Evolutionary conservation across 805 yeast genomes (phyloP).

Genomic region (Lipomyces mesembrius): DNA sequence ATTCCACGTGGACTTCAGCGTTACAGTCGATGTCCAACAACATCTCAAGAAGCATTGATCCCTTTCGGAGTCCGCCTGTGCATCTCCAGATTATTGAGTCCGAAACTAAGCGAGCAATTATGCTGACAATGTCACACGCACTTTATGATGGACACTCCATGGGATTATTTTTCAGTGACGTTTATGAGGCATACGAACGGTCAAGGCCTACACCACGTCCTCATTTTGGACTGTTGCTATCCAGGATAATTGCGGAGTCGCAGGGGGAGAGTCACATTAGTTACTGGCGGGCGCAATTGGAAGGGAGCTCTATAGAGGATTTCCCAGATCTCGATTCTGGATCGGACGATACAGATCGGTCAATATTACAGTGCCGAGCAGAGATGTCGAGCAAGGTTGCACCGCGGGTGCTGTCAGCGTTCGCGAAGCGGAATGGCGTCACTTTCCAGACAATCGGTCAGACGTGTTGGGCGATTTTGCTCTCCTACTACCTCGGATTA

Average conservation of each 20-base stretch:
- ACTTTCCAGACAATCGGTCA: constrained; percentile 34
- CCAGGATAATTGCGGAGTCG: constrained; percentile 11
- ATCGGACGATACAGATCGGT: neutral
- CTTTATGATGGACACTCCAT: constrained; percentile 36
- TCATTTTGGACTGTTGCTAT: constrained; percentile 14
- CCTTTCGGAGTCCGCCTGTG: constrained; percentile 19
- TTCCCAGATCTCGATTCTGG: constrained; percentile 9
- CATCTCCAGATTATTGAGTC: constrained; percentile 6
- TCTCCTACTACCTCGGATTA: constrained; percentile 24
- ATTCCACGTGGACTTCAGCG: neutral
- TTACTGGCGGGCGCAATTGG: constrained; percentile 15
- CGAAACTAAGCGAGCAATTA: constrained; percentile 3
- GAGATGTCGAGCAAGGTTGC: constrained; percentile 10
- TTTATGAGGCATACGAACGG: constrained; percentile 1
- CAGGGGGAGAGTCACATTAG: neutral
- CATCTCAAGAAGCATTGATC: constrained; percentile 1
- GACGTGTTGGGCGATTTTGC: constrained; percentile 28
- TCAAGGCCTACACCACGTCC: constrained; percentile 3
- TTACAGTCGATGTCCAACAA: neutral
- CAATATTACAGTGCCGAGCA: neutral
- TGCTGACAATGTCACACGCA: constrained; percentile 28
- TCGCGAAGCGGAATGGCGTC: constrained; percentile 17
- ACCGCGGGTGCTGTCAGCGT: neutral
- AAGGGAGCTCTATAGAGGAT: neutral
- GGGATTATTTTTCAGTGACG: constrained; percentile 8